phyloP scores from a whole-genome alignment of 1,284 basidiomycete genomes.

The Cronartium quercuum region DNA sequence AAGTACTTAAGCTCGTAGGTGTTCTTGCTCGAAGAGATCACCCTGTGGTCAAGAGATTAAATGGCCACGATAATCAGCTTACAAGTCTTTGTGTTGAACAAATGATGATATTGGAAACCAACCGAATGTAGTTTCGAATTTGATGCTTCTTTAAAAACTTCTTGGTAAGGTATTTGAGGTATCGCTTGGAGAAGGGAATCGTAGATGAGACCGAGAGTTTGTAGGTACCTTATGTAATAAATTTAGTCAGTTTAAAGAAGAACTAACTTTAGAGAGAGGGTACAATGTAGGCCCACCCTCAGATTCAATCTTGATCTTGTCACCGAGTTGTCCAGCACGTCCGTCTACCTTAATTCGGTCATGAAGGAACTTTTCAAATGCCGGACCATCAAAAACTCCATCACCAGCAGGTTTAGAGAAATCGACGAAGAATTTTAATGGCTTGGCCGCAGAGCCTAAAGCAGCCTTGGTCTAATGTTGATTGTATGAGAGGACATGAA shows the following conservation, averaged over 20 bases:
- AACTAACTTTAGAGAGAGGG: background rate
- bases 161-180: constrained; percentile 34
- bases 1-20: constrained; percentile 37
- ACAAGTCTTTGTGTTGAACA: background rate
- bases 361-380: constrained; percentile 34
- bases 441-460: constrained; percentile 6
- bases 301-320: constrained; percentile 30
- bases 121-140: constrained; percentile 36
- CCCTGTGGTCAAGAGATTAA: constrained; percentile 2
- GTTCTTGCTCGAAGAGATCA: constrained; percentile 35
- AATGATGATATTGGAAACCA: background rate
- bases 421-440: constrained; percentile 26
- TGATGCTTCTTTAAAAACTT: constrained; percentile 38
- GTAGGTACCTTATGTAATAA: constrained; percentile 1
- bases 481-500: too few species aligned
- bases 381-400: constrained; percentile 32
- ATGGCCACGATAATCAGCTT: background rate
- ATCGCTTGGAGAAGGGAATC: constrained; percentile 34
- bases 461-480: too few species aligned
- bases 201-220: constrained; percentile 33
- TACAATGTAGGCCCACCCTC: constrained; percentile 4
- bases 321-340: constrained; percentile 25
- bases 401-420: constrained; percentile 23
- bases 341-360: constrained; percentile 37
- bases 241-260: background rate